phyloP scores from a whole-genome alignment of 2,329 filamentous ascomycete genomes.

The Apiospora saccharicola region DNA sequence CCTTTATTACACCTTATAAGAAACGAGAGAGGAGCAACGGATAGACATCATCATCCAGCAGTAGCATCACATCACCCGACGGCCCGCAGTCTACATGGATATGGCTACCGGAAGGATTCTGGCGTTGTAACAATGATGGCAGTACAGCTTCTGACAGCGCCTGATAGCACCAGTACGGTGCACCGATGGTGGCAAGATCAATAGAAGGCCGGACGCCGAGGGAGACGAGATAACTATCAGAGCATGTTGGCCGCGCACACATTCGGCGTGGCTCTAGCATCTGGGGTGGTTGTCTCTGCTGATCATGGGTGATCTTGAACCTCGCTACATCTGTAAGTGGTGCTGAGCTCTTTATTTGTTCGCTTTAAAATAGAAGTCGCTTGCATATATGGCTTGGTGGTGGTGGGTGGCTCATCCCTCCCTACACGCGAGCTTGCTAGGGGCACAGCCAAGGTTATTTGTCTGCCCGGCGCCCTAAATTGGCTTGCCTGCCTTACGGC shows the following conservation, averaged over 20 bases:
- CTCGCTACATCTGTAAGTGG: background rate
- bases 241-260: background rate
- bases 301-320: slow-evolving; percentile 1
- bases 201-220: background rate
- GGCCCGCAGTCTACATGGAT: slow-evolving; percentile 12
- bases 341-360: background rate
- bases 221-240: background rate
- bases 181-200: slow-evolving; percentile 1
- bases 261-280: background rate
- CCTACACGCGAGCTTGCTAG: slow-evolving; percentile 14
- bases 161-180: background rate
- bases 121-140: slow-evolving; percentile 12
- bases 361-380: slow-evolving; percentile 15
- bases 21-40: slow-evolving; percentile 3
- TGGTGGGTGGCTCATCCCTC: slow-evolving; percentile 7
- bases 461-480: background rate
- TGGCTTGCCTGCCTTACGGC: background rate
- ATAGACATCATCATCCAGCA: background rate
- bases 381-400: slow-evolving; percentile 5
- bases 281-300: slow-evolving; percentile 4
- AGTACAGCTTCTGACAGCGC: background rate
- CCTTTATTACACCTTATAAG: background rate
- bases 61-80: slow-evolving; percentile 5
- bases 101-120: background rate
- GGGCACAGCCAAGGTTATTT: slow-evolving; percentile 1